phyloP scores from a whole-genome alignment of 164 flowering plant genomes.

The grape (Vitis vinifera) region ASM3070453v1 NC_081805.1:20477001-20477500 shows the following conservation, averaged over 20 bases:
- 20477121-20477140: conserved; percentile 45
- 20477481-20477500: conserved; percentile 56
- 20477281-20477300: conserved; percentile 55
- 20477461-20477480: conserved; percentile 32
- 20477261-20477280: conserved; percentile 20
- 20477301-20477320: conserved; percentile 75
- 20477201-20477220: conserved; percentile 51
- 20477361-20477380: conserved; percentile 40
- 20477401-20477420: conserved; percentile 71
- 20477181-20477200: conserved; percentile 40
- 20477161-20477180: conserved; percentile 43
- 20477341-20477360: conserved; percentile 47
- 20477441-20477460: conserved; percentile 40
- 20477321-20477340: conserved; percentile 43
- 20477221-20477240: conserved; percentile 56
- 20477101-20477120: conserved; percentile 67
- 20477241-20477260: conserved; percentile 47
- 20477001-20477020: conserved; percentile 56
- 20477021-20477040: conserved; percentile 46
- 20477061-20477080: conserved; percentile 55
- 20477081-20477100: conserved; percentile 62
- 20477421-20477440: conserved; percentile 52
- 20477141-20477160: conserved; percentile 47
- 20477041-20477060: conserved; percentile 48
- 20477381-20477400: conserved; percentile 65